phyloP scores from a whole-genome alignment of 805 yeast genomes.

The Starmera pachycereana region DNA sequence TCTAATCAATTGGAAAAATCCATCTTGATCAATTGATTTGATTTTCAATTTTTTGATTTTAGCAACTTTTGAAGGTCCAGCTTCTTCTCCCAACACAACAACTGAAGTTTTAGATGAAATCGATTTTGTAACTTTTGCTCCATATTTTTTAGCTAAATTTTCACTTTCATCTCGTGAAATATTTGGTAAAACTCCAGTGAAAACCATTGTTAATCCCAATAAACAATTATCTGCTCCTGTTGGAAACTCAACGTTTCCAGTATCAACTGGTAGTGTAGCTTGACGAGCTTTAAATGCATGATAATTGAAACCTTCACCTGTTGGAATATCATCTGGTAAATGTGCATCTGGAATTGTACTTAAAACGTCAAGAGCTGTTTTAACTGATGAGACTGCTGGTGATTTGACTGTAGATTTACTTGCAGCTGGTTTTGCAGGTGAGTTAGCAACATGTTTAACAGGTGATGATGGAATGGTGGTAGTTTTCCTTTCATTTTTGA shows the following conservation, averaged over 20 bases:
- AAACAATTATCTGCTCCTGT: conserved; percentile 81
- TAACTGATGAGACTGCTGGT: conserved; percentile 10
- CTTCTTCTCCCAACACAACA: conserved; percentile 90
- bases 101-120: conserved; percentile 78
- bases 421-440: conserved; percentile 1
- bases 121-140: conserved; percentile 83
- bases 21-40: conserved; percentile 81
- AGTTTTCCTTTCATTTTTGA: conserved; percentile 2
- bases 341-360: conserved; percentile 66
- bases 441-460: conserved; percentile 1
- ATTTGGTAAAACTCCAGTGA: conserved; percentile 82
- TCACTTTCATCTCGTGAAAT: conserved; percentile 71
- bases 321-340: conserved; percentile 38
- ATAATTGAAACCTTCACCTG: conserved; percentile 40
- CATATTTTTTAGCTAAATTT: conserved; percentile 69
- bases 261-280: conserved; percentile 20
- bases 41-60: conserved; percentile 64
- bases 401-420: conserved; percentile 1
- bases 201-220: conserved; percentile 82
- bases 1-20: conserved; percentile 61
- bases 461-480: conserved; percentile 1
- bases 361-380: conserved; percentile 45
- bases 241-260: conserved; percentile 46
- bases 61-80: conserved; percentile 90
- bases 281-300: conserved; percentile 46